Conservation (phyloP, 148 eudicot genomes). For the Dianthus caryophyllus region DNA sequence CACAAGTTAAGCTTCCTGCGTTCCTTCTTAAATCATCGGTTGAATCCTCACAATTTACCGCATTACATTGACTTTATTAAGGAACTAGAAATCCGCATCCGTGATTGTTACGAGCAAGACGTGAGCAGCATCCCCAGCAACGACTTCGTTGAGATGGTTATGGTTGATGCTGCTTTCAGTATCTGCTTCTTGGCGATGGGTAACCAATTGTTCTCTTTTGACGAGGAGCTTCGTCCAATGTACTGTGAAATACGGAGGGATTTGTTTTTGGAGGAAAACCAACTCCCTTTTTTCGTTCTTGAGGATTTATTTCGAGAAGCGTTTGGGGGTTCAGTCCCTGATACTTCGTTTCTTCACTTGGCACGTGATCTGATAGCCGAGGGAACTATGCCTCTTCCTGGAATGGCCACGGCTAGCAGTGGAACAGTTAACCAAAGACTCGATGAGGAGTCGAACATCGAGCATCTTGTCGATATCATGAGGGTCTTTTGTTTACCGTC, state of each 20-base stretch:
- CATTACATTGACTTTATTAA: background rate
- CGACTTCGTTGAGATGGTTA: slow-evolving; percentile 13
- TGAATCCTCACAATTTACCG: background rate
- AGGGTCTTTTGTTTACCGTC: background rate
- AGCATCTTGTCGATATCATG: slow-evolving; percentile 14
- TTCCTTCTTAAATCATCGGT: background rate
- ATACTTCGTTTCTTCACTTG: background rate
- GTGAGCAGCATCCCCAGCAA: background rate
- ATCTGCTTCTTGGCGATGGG: background rate
- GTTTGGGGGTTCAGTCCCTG: background rate
- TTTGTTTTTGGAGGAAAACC: slow-evolving; percentile 19
- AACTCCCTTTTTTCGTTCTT: slow-evolving; percentile 24
- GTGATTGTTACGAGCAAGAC: slow-evolving; percentile 8
- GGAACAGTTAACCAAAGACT: background rate
- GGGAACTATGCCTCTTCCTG: background rate
- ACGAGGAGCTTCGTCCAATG: background rate
- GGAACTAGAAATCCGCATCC: background rate
- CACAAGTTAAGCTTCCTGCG: slow-evolving; percentile 14
- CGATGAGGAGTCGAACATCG: background rate
- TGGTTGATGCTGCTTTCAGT: slow-evolving; percentile 18
- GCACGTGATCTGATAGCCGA: background rate
- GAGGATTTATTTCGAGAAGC: slow-evolving; percentile 11
- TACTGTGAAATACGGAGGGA: slow-evolving; percentile 1
- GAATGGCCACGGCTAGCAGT: background rate
- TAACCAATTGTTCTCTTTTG: background rate